Evolutionary conservation across 495 filamentous ascomycete genomes (phyloP), one percentile per base, ranked within the genome.

Genomic region (Neurospora sp.): DNA sequence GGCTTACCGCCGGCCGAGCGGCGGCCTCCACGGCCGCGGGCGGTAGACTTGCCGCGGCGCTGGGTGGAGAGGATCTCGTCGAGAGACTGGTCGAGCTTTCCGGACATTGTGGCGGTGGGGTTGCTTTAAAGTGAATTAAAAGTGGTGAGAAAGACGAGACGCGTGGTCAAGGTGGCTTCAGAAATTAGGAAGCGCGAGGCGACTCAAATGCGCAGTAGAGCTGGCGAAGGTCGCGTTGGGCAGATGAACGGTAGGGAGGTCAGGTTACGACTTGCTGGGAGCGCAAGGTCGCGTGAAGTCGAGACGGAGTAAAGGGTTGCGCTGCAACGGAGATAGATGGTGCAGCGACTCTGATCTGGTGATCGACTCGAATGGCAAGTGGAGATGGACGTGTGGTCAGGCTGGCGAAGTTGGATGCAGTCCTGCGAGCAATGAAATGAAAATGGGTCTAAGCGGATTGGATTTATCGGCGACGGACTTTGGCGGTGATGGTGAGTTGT

Each of bases 51-150:
- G 27, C 53, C 53, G 69, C 83, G 85, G 77, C 89, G 87, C 75
- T 89, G 89, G 80, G 88, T 90, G 77, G 90, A 92, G 87, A 98
- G 88, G 82, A 99, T 97, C 83, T 97, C 93, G 81, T 98, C 96
- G 72, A 99, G 90, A 85, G 94, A 93, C 85, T 94, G 89, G 81
- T 98, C 93, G 76, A 99, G 90, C 84, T 98, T 98, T 82, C 88
- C 89, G 85, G 94, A 93, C 94, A 97, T 97, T 71, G 75, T 89
- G 83, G 82, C 78, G 76, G 72, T 75, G 72, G 20, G 20, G 42
- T 70, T 73, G 40, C 69, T 44, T 77, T 44, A 44, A 70, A 27
- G 69, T 75, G 46, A 68, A 71, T 73, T 70, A 71, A 76, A 69
- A 74, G 76, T 76, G 74, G 75, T 72, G 72, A 73, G 69, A 68